Base-by-base conservation (phyloP, 106 monocot species). In the Alisma plantagoaquatica region DNA sequence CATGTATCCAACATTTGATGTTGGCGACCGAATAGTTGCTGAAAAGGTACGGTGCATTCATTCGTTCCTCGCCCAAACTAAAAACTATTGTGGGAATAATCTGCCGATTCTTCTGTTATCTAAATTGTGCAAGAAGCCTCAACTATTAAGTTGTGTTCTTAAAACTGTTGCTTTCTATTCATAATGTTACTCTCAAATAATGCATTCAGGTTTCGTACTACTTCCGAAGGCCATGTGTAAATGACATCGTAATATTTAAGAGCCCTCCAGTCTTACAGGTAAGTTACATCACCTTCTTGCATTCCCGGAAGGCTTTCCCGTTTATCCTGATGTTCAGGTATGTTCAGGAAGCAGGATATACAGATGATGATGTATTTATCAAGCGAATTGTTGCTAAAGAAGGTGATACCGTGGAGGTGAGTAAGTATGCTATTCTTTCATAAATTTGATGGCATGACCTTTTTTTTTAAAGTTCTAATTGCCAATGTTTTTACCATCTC, bases 151-250 rank as follows among this genome's bases (percentile, higher is more conserved):
- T n/a, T n/a, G n/a, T n/a, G n/a, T n/a, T n/a, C n/a, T n/a, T n/a
- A n/a, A n/a, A n/a, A n/a, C n/a, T n/a, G n/a, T n/a, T n/a, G n/a
- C n/a, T n/a, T n/a, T n/a, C n/a, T n/a, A n/a, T n/a, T n/a, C n/a
- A n/a, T n/a, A n/a, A n/a, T n/a, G n/a, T n/a, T n/a, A n/a, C n/a
- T n/a, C n/a, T n/a, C n/a, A n/a, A n/a, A n/a, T n/a, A n/a, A n/a
- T n/a, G n/a, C n/a, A n/a, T n/a, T n/a, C n/a, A 99, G 98, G 98
- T 99, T 56, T 68, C 90, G 6, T 99, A 99, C 70, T 99, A 99
- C 72, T 99, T 99, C 44, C 79, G 98, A 64, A 83, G 73, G 59
- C 98, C 98, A 47, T 79, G 72, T 67, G 86, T 99, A 19, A 86
- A 99, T 80, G 98, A 99, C 51, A 82, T 99, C 54, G 75, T 99